phyloP scores from a whole-genome alignment of 2,329 filamentous ascomycete species.

The Cladosporium sphaerospermum region DNA sequence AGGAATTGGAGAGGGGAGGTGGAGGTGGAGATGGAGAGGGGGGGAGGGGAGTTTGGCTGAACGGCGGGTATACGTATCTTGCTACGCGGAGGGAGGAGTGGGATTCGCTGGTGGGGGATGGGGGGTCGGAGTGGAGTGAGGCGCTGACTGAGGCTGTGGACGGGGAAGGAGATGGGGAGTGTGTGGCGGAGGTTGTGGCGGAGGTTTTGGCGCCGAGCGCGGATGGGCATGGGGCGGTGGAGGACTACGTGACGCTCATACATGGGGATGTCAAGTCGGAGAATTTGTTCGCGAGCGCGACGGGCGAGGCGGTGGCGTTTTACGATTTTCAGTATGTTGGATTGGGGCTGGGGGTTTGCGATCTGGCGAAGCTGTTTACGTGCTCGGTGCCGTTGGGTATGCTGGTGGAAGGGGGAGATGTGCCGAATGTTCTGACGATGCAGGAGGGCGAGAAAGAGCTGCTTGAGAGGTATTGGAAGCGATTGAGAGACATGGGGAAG shows the following conservation, averaged over 20 bases:
- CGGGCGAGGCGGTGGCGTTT: slow-evolving; percentile 51
- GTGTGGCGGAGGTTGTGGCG: slow-evolving; percentile 44
- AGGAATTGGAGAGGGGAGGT: no score
- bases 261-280: slow-evolving; percentile 67
- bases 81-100: slow-evolving; percentile 57
- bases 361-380: slow-evolving; percentile 61
- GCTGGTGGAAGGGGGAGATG: slow-evolving; percentile 33
- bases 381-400: slow-evolving; percentile 55
- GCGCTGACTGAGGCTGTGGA: slow-evolving; percentile 39
- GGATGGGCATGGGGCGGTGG: slow-evolving; percentile 30
- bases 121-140: slow-evolving; percentile 50
- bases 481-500: slow-evolving; percentile 29
- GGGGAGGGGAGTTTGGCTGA: slow-evolving; percentile 45
- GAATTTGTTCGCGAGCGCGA: slow-evolving; percentile 54
- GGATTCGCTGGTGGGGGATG: slow-evolving; percentile 39
- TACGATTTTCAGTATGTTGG: slow-evolving; percentile 67
- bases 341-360: slow-evolving; percentile 57
- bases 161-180: slow-evolving; percentile 36
- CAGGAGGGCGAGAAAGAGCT: slow-evolving; percentile 45
- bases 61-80: slow-evolving; percentile 64
- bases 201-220: slow-evolving; percentile 42
- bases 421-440: slow-evolving; percentile 44
- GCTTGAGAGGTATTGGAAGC: slow-evolving; percentile 45
- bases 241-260: slow-evolving; percentile 48
- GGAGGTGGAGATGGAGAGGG: not conserved